Conservation (phyloP, 768 basidiomycete genomes). For the Phylloporus rhodoxanthus region DNA sequence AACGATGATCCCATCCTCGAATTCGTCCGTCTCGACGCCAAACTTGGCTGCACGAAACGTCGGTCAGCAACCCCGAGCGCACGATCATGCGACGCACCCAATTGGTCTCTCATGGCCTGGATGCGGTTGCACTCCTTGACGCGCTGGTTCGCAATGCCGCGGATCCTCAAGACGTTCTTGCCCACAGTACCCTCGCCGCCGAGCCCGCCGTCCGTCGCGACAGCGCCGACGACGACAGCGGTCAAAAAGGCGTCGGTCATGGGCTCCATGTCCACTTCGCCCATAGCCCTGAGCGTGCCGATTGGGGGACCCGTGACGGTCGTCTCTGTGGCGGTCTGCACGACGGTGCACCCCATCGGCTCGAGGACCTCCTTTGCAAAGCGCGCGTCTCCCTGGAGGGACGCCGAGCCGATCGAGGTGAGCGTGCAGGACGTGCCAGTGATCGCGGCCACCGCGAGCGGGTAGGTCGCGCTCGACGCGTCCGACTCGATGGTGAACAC, state of each 20-base stretch:
- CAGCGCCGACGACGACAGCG: constrained; percentile 86
- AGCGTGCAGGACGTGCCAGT: constrained; percentile 97
- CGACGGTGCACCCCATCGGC: constrained; percentile 90
- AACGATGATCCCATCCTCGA: constrained; percentile 89
- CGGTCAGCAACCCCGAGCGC: neutral
- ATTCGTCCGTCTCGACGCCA: constrained; percentile 85
- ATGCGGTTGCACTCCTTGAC: constrained; percentile 99
- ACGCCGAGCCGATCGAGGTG: constrained; percentile 81
- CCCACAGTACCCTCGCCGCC: constrained; percentile 27
- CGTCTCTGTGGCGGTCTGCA: constrained; percentile 82
- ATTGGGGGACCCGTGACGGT: constrained; percentile 90
- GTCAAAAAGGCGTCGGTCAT: constrained; percentile 99
- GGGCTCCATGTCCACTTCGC: constrained; percentile 91
- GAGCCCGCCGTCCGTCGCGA: constrained; percentile 54
- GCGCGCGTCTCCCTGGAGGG: constrained; percentile 94
- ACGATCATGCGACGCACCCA: constrained; percentile 49
- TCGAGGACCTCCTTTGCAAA: constrained; percentile 92
- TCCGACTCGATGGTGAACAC: constrained; percentile 91
- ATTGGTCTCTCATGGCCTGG: constrained; percentile 91
- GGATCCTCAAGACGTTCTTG: constrained; percentile 64
- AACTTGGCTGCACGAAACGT: constrained; percentile 66
- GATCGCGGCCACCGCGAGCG: constrained; percentile 93
- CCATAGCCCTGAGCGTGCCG: constrained; percentile 58
- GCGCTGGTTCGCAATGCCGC: constrained; percentile 95
- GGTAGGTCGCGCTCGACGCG: constrained; percentile 94